A percentile compares a stretch with the other conserved stretches of the same genome.
Conservation (phyloP, 352 stramenopile species). For the Plasmopara viticola region DNA sequence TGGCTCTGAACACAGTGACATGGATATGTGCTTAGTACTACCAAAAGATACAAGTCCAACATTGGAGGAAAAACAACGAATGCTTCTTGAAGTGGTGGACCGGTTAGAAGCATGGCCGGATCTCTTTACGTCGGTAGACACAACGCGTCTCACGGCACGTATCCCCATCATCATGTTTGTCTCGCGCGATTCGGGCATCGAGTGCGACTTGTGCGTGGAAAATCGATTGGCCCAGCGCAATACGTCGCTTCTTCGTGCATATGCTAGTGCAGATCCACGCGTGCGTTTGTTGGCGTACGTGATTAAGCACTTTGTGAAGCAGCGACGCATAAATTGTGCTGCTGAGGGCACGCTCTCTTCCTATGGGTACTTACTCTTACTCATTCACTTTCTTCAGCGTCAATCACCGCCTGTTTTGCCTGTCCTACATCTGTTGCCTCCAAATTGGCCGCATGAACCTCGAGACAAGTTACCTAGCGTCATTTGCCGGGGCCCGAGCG, state of each 20-base stretch:
- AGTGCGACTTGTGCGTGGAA: slow-evolving; percentile 88
- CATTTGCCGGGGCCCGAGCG: slow-evolving; percentile 38
- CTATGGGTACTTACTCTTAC: slow-evolving; percentile 80
- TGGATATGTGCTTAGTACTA: slow-evolving; percentile 91
- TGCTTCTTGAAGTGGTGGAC: slow-evolving; percentile 54
- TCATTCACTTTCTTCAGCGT: slow-evolving; percentile 80
- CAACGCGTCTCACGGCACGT: slow-evolving; percentile 86
- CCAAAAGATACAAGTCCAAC: slow-evolving; percentile 16
- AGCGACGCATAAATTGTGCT: slow-evolving; percentile 76
- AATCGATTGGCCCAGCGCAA: slow-evolving; percentile 97
- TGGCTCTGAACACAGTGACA: slow-evolving; percentile 86
- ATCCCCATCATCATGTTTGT: slow-evolving; percentile 98
- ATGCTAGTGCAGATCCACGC: slow-evolving; percentile 75
- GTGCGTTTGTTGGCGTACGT: slow-evolving; percentile 78
- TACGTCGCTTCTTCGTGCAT: slow-evolving; percentile 91
- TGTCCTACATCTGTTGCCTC: slow-evolving; percentile 57
- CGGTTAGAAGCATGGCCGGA: slow-evolving; percentile 51
- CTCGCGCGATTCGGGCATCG: slow-evolving; percentile 59
- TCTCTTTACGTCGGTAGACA: slow-evolving; percentile 65
- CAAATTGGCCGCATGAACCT: slow-evolving; percentile 40
- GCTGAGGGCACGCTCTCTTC: slow-evolving; percentile 76
- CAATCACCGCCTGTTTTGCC: slow-evolving; percentile 65
- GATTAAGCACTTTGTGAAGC: slow-evolving; percentile 79
- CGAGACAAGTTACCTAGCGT: slow-evolving; percentile 44
- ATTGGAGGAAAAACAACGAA: slow-evolving; percentile 61